Base-by-base conservation (phyloP, 164 flowering plant species). In the Stephania yunnanensis region DNA sequence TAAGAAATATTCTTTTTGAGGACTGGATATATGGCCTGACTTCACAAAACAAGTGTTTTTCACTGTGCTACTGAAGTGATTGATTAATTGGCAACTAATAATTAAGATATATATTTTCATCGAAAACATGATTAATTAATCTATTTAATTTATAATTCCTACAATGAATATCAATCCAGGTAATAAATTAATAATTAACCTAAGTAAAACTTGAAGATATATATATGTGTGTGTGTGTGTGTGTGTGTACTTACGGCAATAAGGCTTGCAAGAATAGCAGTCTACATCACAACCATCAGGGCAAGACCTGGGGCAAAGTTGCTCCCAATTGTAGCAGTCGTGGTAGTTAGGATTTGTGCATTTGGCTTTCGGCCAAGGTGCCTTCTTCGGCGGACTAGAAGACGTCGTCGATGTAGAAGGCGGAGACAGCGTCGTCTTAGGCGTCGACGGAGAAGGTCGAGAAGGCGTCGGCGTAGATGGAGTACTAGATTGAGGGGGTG, bases 221-320 rank as follows among this genome's bases (percentile, higher is more conserved):
- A 36, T 36, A 36, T 36, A 36, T 36, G 4, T 36, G 42, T 36
- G 42, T 36, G 68, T 20, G 7, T 4, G 19, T 7, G 36, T 22
- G 9, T 10, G 69, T 25, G 3, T 13, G 30, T 7, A 78, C 86
- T 82, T 83, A 85, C 87, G 70, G 52, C 87, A 83, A 10, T 83
- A 68, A n/a, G 86, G 86, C 44, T 78, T 85, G 84, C 85, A 85
- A 64, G 81, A 42, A 76, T n/a, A 46, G 65, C 83, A 85, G 50
- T 85, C 82, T 17, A 83, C 76, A 17, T 69, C 80, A 36, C 87
- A 85, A 20, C 29, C 69, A 22, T 53, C 73, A 25, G 83, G 83
- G 69, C 84, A 85, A 11, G 74, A 6, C 13, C 10, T 65, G 25
- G 87, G 87, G 50, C 87, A 85, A 7, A 44, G 63, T 42, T 75